Conservation (phyloP, 768 basidiomycete species). For the Leccinum arenicola region DNA sequence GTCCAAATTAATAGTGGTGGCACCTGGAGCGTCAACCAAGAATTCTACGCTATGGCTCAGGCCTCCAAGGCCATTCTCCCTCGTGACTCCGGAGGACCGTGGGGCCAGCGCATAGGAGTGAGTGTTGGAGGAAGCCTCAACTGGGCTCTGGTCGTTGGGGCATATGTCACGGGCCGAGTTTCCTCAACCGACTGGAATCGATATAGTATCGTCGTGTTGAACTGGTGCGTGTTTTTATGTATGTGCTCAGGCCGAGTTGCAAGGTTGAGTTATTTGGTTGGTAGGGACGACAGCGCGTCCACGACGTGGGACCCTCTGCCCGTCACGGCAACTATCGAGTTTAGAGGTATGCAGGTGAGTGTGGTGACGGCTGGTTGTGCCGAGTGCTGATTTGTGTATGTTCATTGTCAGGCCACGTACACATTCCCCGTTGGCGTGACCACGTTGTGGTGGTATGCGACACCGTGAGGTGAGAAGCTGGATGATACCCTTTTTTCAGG, state of each 20-base stretch:
- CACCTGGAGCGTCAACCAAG: slow-evolving; percentile 65
- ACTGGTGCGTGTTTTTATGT: slow-evolving; percentile 42
- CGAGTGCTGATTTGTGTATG: not conserved
- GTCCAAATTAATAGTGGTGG: slow-evolving; percentile 65
- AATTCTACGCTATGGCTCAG: slow-evolving; percentile 76
- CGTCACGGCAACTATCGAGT: slow-evolving; percentile 58
- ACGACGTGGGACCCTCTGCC: slow-evolving; percentile 53
- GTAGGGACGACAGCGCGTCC: slow-evolving; percentile 48
- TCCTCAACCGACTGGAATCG: slow-evolving; percentile 55
- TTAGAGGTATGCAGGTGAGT: slow-evolving; percentile 57
- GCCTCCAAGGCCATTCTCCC: slow-evolving; percentile 73
- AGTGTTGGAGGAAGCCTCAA: slow-evolving; percentile 52
- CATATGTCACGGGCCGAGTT: slow-evolving; percentile 59
- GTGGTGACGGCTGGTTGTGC: not conserved
- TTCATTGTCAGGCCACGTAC: slow-evolving; percentile 49
- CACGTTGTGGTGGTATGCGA: slow-evolving; percentile 51
- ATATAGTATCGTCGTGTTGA: slow-evolving; percentile 72
- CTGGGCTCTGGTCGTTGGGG: slow-evolving; percentile 63
- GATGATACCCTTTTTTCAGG: not conserved
- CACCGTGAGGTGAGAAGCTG: not conserved
- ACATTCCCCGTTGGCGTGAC: slow-evolving; percentile 78
- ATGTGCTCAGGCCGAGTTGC: not conserved
- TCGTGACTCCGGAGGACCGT: slow-evolving; percentile 64
- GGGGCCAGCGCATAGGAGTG: slow-evolving; percentile 64
- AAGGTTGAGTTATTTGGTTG: not conserved